Base-by-base conservation (phyloP, 306 rosid genomes). In the Cicer judaicum region DNA sequence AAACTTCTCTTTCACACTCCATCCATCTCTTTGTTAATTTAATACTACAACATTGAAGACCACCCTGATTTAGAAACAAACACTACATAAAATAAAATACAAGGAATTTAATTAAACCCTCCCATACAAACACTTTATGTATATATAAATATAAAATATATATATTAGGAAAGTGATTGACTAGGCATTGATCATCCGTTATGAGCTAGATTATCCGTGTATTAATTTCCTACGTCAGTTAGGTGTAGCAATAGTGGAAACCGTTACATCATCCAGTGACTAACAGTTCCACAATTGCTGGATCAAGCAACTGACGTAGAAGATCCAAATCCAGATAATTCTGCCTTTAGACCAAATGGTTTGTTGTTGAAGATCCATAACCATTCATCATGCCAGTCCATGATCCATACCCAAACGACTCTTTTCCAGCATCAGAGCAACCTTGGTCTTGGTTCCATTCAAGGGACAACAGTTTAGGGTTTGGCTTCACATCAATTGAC, bases 381-480 rank as follows among this genome's bases (percentile, higher is more conserved):
- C 89, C 94, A 68, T 87, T 90, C 78, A 92, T 84, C 84, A 90
- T 85, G 48, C 89, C 89, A 40, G 84, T 68, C 90, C 94, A 92
- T 46, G 96, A 81, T 70, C 93, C 96, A 74, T 88, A 93, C 9
- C 90, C 97, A 80, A 72, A 83, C 4, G 96, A 82, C 48, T 87
- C 87, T 81, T 89, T 86, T n/a, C 87, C 92, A 46, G 79, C 87
- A 55, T 91, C 89, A 54, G 89, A 84, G 53, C 91, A 83, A 46
- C 85, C 91, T n/a, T 88, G 96, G 61, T 94, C 97, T 80, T 88
- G 97, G 71, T 90, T 97, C 99, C 99, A 94, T 74, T 94, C 99
- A 77, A 92, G 86, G 44, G 98, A 86, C 82, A 92, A 69, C 10
- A 85, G 52, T 83, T 85, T 90, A 10, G 97, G 85, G 61, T 86